Evolutionary conservation across 2,329 filamentous ascomycete genomes (phyloP).

Genomic region (Talaromyces pinophilus): DNA sequence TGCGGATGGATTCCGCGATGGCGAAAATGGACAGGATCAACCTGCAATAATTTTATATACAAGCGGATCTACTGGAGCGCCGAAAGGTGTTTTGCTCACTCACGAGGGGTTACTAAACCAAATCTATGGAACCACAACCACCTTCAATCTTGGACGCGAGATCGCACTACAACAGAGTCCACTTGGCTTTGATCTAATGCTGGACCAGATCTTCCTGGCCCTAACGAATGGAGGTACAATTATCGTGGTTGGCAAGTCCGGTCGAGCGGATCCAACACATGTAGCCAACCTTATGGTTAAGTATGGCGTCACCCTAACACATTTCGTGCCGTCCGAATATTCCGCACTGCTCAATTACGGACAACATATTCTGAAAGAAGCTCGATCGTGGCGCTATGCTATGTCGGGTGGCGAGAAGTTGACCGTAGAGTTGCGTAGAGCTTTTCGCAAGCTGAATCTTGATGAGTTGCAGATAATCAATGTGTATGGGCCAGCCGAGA

Average conservation of each 20-base stretch:
- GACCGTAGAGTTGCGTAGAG: neutral
- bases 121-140: slow-evolving; percentile 25
- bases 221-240: slow-evolving; percentile 26
- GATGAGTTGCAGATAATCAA: slow-evolving; percentile 22
- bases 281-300: slow-evolving; percentile 25
- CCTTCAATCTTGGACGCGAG: slow-evolving; percentile 18
- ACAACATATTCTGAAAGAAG: slow-evolving; percentile 20
- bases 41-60: slow-evolving; percentile 32
- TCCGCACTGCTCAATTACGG: slow-evolving; percentile 25
- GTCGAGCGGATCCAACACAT: slow-evolving; percentile 15
- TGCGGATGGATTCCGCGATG: slow-evolving; percentile 41
- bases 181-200: slow-evolving; percentile 24
- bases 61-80: slow-evolving; percentile 32
- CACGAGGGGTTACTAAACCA: slow-evolving; percentile 29
- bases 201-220: slow-evolving; percentile 26
- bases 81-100: slow-evolving; percentile 40
- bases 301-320: slow-evolving; percentile 27
- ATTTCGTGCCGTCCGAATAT: slow-evolving; percentile 29
- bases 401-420: slow-evolving; percentile 20
- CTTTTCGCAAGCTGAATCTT: slow-evolving; percentile 22
- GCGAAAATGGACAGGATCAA: slow-evolving; percentile 72
- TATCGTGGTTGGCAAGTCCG: slow-evolving; percentile 20
- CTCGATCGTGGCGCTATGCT: slow-evolving; percentile 13
- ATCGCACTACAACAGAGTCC: slow-evolving; percentile 25
- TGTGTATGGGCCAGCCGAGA: slow-evolving; percentile 26